Percentiles rank a stretch among this genome's conserved stretches.
Conservation (phyloP, 306 rosid genomes). For the Pterocarpus santalinus region DNA sequence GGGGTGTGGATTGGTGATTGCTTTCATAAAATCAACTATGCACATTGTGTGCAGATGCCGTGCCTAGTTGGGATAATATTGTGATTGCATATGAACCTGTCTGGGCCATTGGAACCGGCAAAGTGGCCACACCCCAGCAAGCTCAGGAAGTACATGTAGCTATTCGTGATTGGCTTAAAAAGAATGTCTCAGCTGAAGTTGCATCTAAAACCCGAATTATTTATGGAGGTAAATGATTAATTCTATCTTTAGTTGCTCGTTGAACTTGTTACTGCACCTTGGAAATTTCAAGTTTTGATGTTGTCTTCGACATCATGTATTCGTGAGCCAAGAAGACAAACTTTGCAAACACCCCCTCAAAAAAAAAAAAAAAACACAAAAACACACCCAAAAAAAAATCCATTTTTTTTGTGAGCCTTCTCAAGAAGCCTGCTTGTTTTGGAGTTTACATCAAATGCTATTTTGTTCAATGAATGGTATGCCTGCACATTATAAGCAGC, state of each 20-base stretch:
- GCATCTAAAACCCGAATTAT: slow-evolving; percentile 95
- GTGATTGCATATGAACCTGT: slow-evolving; percentile 99
- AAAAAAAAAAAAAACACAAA: too few relatives aligned
- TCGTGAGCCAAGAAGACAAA: background rate
- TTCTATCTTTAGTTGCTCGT: slow-evolving; percentile 36
- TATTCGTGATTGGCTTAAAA: slow-evolving; percentile 90
- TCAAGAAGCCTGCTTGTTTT: background rate
- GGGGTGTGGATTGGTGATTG: slow-evolving; percentile 6
- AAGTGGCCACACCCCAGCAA: slow-evolving; percentile 95
- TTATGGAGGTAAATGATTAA: slow-evolving; percentile 80
- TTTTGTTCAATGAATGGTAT: too few relatives aligned
- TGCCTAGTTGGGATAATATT: slow-evolving; percentile 91
- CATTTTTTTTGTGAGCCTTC: background rate
- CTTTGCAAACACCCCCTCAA: background rate
- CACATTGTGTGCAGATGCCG: slow-evolving; percentile 70
- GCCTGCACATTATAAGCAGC: background rate
- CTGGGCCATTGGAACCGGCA: slow-evolving; percentile 99
- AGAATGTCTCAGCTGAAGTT: slow-evolving; percentile 82
- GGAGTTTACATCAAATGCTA: too few relatives aligned
- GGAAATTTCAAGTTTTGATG: slow-evolving; percentile 28
- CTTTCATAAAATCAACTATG: slow-evolving; percentile 25
- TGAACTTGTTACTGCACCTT: slow-evolving; percentile 14
- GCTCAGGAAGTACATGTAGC: slow-evolving; percentile 99
- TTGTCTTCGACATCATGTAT: background rate
- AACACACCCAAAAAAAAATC: background rate